Evolutionary conservation across 441 rosid genomes (phyloP).

Genomic region (Dalechampia spathulata): DNA sequence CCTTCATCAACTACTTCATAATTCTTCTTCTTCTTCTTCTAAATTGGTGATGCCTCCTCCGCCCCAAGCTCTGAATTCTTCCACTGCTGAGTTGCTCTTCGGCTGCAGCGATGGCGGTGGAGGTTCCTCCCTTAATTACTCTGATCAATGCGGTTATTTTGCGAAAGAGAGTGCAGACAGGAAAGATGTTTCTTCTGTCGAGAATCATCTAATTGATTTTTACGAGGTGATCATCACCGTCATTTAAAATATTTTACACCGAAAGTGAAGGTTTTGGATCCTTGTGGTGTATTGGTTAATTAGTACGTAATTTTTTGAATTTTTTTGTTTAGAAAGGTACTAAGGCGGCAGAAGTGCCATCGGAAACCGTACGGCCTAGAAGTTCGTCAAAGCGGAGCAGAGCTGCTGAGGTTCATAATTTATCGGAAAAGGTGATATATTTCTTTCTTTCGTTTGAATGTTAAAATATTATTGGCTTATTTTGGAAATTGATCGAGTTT

Average conservation of each 20-base stretch:
- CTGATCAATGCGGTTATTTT: constrained; percentile 27
- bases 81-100: constrained; percentile 11
- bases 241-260: no score
- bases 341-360: constrained; percentile 34
- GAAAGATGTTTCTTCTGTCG: constrained; percentile 21
- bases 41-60: constrained; percentile 20
- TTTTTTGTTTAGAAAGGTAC: constrained; percentile 29
- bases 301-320: not conserved
- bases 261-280: no score
- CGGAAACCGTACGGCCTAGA: constrained; percentile 29
- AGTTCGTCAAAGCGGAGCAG: constrained; percentile 68
- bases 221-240: constrained; percentile 27
- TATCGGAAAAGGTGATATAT: constrained; percentile 49
- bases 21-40: constrained; percentile 31
- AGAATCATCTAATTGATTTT: constrained; percentile 27
- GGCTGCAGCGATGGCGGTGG: constrained; percentile 13
- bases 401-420: constrained; percentile 78
- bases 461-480: not conserved
- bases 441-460: not conserved
- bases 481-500: constrained; percentile 1
- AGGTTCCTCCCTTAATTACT: constrained; percentile 24
- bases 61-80: constrained; percentile 7
- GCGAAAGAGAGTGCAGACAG: constrained; percentile 23
- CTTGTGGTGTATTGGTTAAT: not conserved
- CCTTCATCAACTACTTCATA: constrained; percentile 45